Evolutionary conservation across 768 basidiomycete genomes (phyloP), one percentile per base, ranked within the genome.

Genomic region (Phanerochaete sordida): DNA sequence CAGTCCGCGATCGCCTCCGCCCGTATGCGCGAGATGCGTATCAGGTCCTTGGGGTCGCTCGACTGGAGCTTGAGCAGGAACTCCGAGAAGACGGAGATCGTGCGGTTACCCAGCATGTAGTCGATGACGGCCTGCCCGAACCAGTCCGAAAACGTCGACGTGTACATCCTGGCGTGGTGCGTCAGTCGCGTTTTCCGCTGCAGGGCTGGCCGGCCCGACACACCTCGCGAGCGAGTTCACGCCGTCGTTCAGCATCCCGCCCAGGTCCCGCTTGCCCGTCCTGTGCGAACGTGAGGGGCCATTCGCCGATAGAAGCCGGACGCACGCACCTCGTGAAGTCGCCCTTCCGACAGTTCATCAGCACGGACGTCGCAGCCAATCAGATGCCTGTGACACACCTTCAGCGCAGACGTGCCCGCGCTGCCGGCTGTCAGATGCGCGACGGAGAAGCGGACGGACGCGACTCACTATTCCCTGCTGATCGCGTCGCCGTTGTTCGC

Each of bases 401-500:
- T 99, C 45, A 98, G 77, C 3, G 97, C 97, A 27, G 93, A 96
- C 0, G 97, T 98, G 23, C 97, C 96, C 47, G 97, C 92, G 68
- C 91, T 94, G 63, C 35, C n/a, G 56, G 59, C 44, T 24, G 33
- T 72, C 71, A 24, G 53, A 68, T n/a, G n/a, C 37, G 26, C 13
- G n/a, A 51, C 13, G 19, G 61, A 56, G 56, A 61, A n/a, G 52
- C 16, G 24, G 13, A 28, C 33, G 12, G 48, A 28, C 9, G 12
- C 30, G 11, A 63, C 87, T 69, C 69, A 91, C 90, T 92, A 93
- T 57, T 89, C 88, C 57, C 90, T 82, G 71, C 91, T 95, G 60
- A 97, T 91, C 5, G 93, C 90, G 70, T 99, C 97, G 0, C 97
- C 97, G 65, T 98, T 98, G 69, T 98, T 97, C 1, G 97, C 97